phyloP scores from a whole-genome alignment of 75 land plant genomes.

The Cunninghamia lanceolata region DNA sequence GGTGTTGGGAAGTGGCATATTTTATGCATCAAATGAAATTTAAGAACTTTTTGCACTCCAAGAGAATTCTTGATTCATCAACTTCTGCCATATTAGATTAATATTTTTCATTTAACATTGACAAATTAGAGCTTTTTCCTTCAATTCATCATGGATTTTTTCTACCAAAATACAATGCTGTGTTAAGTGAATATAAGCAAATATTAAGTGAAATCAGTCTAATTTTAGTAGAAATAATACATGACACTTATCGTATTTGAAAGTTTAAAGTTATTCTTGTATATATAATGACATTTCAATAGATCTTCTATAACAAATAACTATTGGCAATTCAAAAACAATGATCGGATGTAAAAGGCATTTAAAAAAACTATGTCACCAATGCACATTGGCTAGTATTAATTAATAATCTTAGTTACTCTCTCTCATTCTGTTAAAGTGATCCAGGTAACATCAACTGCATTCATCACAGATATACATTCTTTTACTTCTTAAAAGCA shows the following conservation, averaged over 20 bases:
- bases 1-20: not conserved
- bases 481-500: not conserved
- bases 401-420: not conserved
- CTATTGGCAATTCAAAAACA: not conserved
- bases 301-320: not conserved
- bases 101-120: not conserved
- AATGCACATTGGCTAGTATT: not conserved
- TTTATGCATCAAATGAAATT: not conserved
- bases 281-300: not conserved
- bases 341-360: not conserved
- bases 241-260: not conserved
- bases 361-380: not conserved
- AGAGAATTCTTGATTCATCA: not conserved
- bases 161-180: not conserved
- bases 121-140: not conserved
- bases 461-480: not conserved
- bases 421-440: not conserved
- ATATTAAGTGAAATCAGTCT: not conserved
- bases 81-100: not conserved
- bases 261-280: not conserved
- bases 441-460: not conserved
- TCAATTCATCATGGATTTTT: not conserved
- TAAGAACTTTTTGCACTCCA: not conserved
- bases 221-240: too few species aligned
- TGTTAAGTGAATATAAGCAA: not conserved